A percentile compares a stretch with the other conserved stretches of the same genome.
Conservation (phyloP, 2,329 filamentous ascomycete species). For the Blastomyces gilchristii region DNA sequence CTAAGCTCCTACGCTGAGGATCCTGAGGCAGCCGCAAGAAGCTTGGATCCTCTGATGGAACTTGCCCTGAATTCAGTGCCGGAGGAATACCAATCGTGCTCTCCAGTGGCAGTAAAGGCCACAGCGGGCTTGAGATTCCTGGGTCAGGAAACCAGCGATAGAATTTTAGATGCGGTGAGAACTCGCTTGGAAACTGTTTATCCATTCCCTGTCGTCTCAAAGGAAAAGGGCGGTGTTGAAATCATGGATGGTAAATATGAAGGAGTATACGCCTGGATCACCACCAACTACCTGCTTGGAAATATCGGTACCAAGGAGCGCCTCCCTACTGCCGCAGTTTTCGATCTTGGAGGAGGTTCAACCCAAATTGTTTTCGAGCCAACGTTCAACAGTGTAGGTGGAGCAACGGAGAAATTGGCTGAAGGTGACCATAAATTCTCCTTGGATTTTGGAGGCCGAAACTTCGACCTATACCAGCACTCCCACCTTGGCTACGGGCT, state of each 20-base stretch:
- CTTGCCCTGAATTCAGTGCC: constrained; percentile 77
- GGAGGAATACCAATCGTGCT: constrained; percentile 80
- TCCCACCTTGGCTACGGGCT: constrained; percentile 94
- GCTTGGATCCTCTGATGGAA: constrained; percentile 77
- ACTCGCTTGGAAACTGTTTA: constrained; percentile 75
- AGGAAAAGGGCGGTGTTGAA: constrained; percentile 74
- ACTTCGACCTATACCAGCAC: constrained; percentile 94
- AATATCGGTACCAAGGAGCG: constrained; percentile 93
- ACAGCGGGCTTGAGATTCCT: constrained; percentile 87
- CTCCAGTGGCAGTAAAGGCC: constrained; percentile 92
- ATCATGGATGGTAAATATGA: constrained; percentile 98
- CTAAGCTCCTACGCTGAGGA: constrained; percentile 81
- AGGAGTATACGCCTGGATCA: constrained; percentile 98
- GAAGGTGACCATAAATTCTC: constrained; percentile 95
- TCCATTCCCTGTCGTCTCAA: constrained; percentile 85
- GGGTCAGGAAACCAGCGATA: constrained; percentile 66
- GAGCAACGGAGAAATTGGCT: constrained; percentile 71
- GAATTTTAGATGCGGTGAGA: constrained; percentile 78
- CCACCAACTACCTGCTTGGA: constrained; percentile 93
- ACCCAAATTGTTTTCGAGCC: constrained; percentile 99
- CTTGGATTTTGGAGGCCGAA: constrained; percentile 76
- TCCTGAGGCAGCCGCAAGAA: constrained; percentile 77
- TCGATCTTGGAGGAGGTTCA: constrained; percentile 91
- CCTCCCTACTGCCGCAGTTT: constrained; percentile 82
- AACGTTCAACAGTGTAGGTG: constrained; percentile 64